Base-by-base conservation (phyloP, 805 yeast genomes). In the Myxozyma sirexii region DNA sequence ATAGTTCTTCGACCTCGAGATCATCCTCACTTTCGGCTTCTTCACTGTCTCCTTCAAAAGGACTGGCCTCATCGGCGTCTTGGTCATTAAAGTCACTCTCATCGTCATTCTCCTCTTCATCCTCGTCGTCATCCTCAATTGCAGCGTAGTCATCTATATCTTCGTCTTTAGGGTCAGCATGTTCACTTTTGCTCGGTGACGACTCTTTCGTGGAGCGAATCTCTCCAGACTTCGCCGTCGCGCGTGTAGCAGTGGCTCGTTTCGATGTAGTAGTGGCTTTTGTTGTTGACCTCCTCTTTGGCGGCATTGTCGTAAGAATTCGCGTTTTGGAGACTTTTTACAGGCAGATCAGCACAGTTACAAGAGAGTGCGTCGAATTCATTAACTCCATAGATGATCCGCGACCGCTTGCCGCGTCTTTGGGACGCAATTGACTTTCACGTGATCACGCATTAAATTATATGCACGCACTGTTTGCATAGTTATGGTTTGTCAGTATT, bases 41-140 rank as follows among this genome's bases (percentile, higher is more conserved):
- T 10, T 29, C 56, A 39, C 43, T 55, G 21, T 44, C 60, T 7
- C 27, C 49, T 31, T 45, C 54, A 13, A 39, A 35, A 26, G 23
- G 21, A 35, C 50, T 39, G 17, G 27, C 51, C 17, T 48, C 54
- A n/a, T 51, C 35, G 19, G 31, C 54, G 24, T 33, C 56, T 12
- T 50, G 46, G 15, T 39, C 52, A 24, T 15, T 8, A 7, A 31
- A 47, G 21, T 15, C n/a, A 3, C 15, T 41, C 15, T 19, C 49
- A 4, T 47, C 58, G 7, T 26, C 58, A 4, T 58, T 52, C 0
- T 49, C 58, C 15, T 43, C 50, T 8, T 24, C 46, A 13, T 6
- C 42, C 19, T 54, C 55, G 4, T 47, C 55, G n/a, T 35, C 58
- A n/a, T 47, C 59, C 15, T 37, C 50, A 38, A 8, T 38, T 8